A percentile compares a stretch with the other conserved stretches of the same genome.
Conservation (phyloP, 345 rosid genomes). For the Arabis hirsuta region DNA sequence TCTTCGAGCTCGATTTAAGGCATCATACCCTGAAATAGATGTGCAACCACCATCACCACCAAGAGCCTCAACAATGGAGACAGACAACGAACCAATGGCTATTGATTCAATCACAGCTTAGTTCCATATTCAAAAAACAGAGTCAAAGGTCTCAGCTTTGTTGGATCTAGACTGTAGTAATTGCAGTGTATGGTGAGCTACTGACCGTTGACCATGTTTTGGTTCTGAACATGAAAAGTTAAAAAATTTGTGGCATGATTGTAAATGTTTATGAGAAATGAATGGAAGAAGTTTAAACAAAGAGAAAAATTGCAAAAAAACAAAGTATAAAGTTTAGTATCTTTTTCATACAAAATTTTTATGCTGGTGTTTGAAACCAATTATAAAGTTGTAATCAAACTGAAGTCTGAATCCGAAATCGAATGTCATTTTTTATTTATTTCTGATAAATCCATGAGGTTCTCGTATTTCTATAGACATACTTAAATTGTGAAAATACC, state of each 20-base stretch:
- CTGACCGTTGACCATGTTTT: constrained; percentile 7
- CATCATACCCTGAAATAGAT: constrained; percentile 82
- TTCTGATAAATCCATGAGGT: too few species aligned
- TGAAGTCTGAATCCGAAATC: too few species aligned
- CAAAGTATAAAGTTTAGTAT: too few species aligned
- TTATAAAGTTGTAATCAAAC: too few species aligned
- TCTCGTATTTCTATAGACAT: too few species aligned
- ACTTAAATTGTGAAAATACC: too few species aligned
- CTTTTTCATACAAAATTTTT: too few species aligned
- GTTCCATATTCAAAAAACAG: background rate
- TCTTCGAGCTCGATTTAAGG: constrained; percentile 89
- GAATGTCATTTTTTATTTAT: too few species aligned
- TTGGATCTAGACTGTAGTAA: constrained; percentile 11
- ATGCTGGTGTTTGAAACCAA: too few species aligned
- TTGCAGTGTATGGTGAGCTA: constrained; percentile 14
- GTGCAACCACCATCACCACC: constrained; percentile 95
- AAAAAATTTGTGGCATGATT: constrained; percentile 26
- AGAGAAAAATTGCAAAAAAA: too few species aligned
- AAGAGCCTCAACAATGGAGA: constrained; percentile 76
- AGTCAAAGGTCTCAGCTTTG: constrained; percentile 20
- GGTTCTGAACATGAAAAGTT: background rate
- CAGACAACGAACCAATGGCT: constrained; percentile 54
- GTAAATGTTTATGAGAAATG: constrained; percentile 22
- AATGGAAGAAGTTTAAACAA: background rate
- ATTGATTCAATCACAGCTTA: constrained; percentile 52